Percentiles rank a stretch among this genome's conserved stretches.
These are phyloP conservation scores for Scleroderma bovista DNA, from an alignment of 768 basidiomycete species.

Conservation along the genomic window DNA sequence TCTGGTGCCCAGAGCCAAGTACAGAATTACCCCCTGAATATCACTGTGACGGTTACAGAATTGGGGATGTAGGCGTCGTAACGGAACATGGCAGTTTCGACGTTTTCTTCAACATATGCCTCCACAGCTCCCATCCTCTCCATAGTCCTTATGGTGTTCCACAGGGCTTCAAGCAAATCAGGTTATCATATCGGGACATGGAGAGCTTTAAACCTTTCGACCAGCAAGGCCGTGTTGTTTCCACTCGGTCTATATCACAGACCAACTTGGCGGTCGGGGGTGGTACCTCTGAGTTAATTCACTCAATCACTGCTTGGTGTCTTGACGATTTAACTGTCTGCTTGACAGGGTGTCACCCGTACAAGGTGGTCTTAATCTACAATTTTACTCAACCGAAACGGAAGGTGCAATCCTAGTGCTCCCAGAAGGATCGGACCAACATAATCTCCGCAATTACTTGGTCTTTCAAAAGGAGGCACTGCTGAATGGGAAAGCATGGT, in stretches of 20 bases:
- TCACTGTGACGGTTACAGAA: conserved; percentile 19
- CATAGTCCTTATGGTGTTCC: background rate
- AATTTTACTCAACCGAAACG: conserved; percentile 7
- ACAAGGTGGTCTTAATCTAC: background rate
- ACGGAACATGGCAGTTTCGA: conserved; percentile 19
- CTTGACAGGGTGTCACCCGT: no score
- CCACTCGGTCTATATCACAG: background rate
- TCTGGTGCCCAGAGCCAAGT: conserved; percentile 26
- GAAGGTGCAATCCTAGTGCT: conserved; percentile 25
- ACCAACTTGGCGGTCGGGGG: background rate
- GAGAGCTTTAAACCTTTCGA: background rate
- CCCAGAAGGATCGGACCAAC: conserved; percentile 20
- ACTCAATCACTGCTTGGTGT: background rate
- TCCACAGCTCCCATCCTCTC: conserved; percentile 1
- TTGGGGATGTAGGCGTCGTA: conserved; percentile 32
- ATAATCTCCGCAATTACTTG: conserved; percentile 5
- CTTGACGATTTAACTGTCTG: background rate
- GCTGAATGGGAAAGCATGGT: conserved; percentile 19
- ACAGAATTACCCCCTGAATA: conserved; percentile 17
- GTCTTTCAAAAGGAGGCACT: conserved; percentile 14
- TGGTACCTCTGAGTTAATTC: background rate
- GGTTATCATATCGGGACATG: background rate
- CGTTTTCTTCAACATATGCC: conserved; percentile 31
- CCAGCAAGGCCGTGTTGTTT: background rate
- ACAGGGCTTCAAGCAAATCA: background rate